Evolutionary conservation across 352 stramenopile species (phyloP).

Genomic region (Elongisporangium undulatum): DNA sequence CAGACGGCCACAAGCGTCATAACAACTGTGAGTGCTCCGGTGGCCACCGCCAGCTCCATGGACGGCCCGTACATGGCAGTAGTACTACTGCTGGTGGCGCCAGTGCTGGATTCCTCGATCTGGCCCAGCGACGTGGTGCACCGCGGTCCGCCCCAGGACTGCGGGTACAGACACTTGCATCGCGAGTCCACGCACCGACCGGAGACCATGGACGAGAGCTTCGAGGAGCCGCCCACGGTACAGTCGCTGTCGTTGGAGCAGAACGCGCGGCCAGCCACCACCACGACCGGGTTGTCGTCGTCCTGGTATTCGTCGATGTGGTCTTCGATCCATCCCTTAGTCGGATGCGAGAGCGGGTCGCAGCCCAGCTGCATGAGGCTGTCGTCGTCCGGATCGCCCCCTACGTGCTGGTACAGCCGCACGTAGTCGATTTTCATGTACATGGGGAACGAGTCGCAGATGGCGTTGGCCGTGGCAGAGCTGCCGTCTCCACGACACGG

Average conservation of each 20-base stretch:
- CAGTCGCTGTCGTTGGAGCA: constrained; percentile 54
- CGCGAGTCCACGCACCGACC: constrained; percentile 49
- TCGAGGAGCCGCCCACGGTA: constrained; percentile 26
- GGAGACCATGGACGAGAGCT: constrained; percentile 25
- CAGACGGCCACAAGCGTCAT: constrained; percentile 28
- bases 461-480: constrained; percentile 26
- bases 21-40: constrained; percentile 20
- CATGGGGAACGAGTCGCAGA: constrained; percentile 71
- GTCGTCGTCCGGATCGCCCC: constrained; percentile 21
- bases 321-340: constrained; percentile 56
- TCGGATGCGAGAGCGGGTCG: constrained; percentile 51
- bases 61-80: constrained; percentile 10
- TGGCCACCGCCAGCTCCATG: constrained; percentile 17
- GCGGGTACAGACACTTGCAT: constrained; percentile 36
- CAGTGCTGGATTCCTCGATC: constrained; percentile 17
- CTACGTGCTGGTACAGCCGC: constrained; percentile 52
- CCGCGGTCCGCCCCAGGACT: constrained; percentile 49
- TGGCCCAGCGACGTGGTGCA: constrained; percentile 36
- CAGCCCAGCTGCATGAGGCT: constrained; percentile 55
- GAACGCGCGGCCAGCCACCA: constrained; percentile 42
- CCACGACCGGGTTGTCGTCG: constrained; percentile 36
- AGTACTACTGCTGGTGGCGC: no score
- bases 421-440: constrained; percentile 80
- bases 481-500: constrained; percentile 49
- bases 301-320: constrained; percentile 64